Percentiles rank a stretch among this genome's conserved stretches.
phyloP scores from a whole-genome alignment of 306 rosid genomes.

The Inga leiocalycina region DNA sequence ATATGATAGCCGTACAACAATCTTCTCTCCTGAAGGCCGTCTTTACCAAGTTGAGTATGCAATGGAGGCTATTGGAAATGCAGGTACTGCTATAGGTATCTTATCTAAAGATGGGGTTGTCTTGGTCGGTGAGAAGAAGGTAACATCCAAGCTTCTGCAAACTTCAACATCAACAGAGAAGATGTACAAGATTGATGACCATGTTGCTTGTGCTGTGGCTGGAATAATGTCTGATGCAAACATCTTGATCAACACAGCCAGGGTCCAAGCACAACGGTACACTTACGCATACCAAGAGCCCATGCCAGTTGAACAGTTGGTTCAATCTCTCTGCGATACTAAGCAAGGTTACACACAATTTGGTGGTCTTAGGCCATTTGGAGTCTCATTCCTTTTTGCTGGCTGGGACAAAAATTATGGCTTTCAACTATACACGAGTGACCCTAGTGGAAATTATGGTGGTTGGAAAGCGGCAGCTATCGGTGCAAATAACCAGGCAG shows the following conservation, averaged over 20 bases:
- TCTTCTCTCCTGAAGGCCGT: slow-evolving; percentile 59
- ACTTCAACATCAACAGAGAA: slow-evolving; percentile 59
- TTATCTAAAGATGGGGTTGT: slow-evolving; percentile 55
- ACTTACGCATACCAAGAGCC: slow-evolving; percentile 54
- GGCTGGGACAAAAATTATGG: slow-evolving; percentile 59
- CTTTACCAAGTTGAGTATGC: slow-evolving; percentile 64
- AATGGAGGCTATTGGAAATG: slow-evolving; percentile 59
- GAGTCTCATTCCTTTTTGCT: slow-evolving; percentile 54
- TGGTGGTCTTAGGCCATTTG: slow-evolving; percentile 55
- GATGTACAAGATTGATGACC: slow-evolving; percentile 61
- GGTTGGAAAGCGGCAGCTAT: slow-evolving; percentile 63
- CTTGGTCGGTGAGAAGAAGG: slow-evolving; percentile 58
- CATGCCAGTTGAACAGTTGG: slow-evolving; percentile 57
- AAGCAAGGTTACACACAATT: slow-evolving; percentile 60
- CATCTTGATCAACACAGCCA: slow-evolving; percentile 55
- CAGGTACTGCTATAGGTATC: slow-evolving; percentile 61
- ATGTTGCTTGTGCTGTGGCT: slow-evolving; percentile 58
- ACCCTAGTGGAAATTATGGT: slow-evolving; percentile 60
- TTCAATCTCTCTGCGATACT: slow-evolving; percentile 57
- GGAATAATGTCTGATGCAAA: slow-evolving; percentile 62
- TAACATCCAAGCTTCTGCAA: slow-evolving; percentile 56
- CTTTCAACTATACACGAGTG: slow-evolving; percentile 60
- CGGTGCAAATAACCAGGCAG: slow-evolving; percentile 57
- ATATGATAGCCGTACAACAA: slow-evolving; percentile 61
- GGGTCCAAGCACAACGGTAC: slow-evolving; percentile 59